Percentiles rank a stretch among this genome's conserved stretches.
phyloP scores from a whole-genome alignment of 129 eudicot species.

The Arctium minus region DNA sequence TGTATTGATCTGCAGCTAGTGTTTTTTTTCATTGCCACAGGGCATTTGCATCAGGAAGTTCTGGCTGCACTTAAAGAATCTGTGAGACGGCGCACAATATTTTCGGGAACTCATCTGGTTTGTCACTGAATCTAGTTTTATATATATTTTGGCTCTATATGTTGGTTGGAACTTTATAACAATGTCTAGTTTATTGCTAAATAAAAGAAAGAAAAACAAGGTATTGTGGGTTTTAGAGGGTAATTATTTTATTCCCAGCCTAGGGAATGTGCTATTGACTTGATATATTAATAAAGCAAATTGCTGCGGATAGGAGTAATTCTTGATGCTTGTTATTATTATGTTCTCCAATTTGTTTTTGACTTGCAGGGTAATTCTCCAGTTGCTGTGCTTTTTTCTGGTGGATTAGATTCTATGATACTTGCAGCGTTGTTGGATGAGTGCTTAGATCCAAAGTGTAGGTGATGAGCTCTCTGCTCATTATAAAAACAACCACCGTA shows the following conservation, averaged over 20 bases:
- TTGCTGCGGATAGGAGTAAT: no score
- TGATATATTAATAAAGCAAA: no score
- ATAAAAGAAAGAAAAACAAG: background rate
- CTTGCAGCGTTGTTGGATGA: slow-evolving; percentile 84
- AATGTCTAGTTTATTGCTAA: background rate
- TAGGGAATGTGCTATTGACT: background rate
- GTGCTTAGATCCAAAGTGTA: slow-evolving; percentile 82
- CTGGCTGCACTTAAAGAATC: slow-evolving; percentile 69
- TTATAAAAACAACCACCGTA: background rate
- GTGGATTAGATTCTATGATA: slow-evolving; percentile 97
- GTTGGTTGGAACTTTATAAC: background rate
- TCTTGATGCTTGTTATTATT: no score
- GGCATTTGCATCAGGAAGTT: slow-evolving; percentile 35
- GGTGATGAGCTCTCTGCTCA: slow-evolving; percentile 16
- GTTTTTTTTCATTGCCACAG: slow-evolving; percentile 24
- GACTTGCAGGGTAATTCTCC: slow-evolving; percentile 59
- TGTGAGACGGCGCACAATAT: slow-evolving; percentile 55
- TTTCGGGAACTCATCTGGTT: slow-evolving; percentile 57
- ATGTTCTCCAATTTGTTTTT: background rate
- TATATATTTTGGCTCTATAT: background rate
- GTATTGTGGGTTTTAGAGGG: background rate
- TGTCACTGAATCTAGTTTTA: background rate
- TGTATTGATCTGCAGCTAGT: background rate
- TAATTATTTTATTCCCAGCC: background rate
- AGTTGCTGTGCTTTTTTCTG: slow-evolving; percentile 92